Base-by-base conservation (phyloP, 1,284 basidiomycete species). In the Cutaneotrichosporon sp. region DNA sequence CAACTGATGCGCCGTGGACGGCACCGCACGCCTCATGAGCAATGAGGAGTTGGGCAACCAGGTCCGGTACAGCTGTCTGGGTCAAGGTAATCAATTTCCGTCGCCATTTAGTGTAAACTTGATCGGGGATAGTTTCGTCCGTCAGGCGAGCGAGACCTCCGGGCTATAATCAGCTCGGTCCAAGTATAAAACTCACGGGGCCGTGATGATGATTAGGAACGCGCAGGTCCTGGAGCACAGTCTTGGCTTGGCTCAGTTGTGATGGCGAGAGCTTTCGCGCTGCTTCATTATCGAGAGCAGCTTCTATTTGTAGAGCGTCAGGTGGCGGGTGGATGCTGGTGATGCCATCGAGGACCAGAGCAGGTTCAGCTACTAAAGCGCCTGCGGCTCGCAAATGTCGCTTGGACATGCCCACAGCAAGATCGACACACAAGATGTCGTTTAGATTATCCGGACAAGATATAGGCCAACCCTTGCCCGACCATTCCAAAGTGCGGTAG, bases 1-100 rank as follows among this genome's bases (percentile, higher is more conserved):
- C 51, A 3, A 53, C 30, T 7, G 51, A 30, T 6, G 31, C 51
- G 30, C 31, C 51, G 16, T 32, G 30, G 9, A 31, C 30, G 4
- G 51, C 26, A 1, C 51, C 51, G 18, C 51, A 53, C 5, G 51
- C 51, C 18, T 53, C 51, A 31, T 53, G 51, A 7, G 51, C 51
- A 10, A 32, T 14, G 6, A 53, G 51, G 26, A 53, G 51, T 30
- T 53, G 51, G 18, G 51, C 31, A 4, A 31, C 31, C 26, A 18
- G 30, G 10, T 13, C 31, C 51, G 31, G 9, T 6, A 53, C 30
- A 18, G 13, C 16, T 9, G 6, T 10, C 51, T 31, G 51, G 18
- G 34, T n/a, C 14, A 13, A 9, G 13, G 5, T 3, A 31, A 13
- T 16, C 13, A 30, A 18, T 7, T 13, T 10, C 5, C 26, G 50